A percentile compares a stretch with the other conserved stretches of the same genome.
phyloP scores from a whole-genome alignment of 768 basidiomycete genomes.

The Paxillus ammoniavirescens region DNA sequence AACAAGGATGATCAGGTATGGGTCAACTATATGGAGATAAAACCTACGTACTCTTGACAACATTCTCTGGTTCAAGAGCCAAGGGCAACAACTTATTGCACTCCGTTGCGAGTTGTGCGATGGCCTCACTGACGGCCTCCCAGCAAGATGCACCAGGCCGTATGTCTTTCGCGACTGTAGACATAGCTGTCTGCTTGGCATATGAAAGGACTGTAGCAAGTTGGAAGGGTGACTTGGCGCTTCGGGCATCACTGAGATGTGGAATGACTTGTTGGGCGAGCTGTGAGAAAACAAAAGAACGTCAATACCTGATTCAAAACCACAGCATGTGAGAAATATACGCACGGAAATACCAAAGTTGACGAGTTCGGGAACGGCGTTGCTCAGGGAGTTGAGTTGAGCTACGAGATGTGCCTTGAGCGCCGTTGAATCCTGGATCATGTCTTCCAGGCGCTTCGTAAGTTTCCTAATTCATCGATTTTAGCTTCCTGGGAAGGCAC shows the following conservation, averaged over 20 bases:
- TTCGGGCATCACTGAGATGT: conserved; percentile 79
- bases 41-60: conserved; percentile 64
- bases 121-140: conserved; percentile 72
- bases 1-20: neutral
- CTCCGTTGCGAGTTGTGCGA: conserved; percentile 69
- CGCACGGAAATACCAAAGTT: conserved; percentile 89
- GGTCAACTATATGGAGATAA: neutral
- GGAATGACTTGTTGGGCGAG: conserved; percentile 88
- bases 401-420: conserved; percentile 69
- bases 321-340: neutral
- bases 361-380: conserved; percentile 74
- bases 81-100: conserved; percentile 67
- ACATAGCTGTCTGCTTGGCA: conserved; percentile 70
- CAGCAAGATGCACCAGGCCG: conserved; percentile 69
- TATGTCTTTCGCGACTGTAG: conserved; percentile 65
- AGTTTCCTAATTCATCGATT: conserved; percentile 67
- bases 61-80: conserved; percentile 72
- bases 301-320: neutral
- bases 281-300: conserved; percentile 35
- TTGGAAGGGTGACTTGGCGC: conserved; percentile 76
- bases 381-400: conserved; percentile 70
- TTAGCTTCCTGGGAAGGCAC: neutral
- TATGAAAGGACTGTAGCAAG: conserved; percentile 66
- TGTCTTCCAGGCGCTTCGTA: conserved; percentile 78
- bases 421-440: conserved; percentile 68